These are phyloP conservation scores for Vitis hybrid DNA, from an alignment of 177 flowering plant species.

Conservation along the genomic window DNA sequence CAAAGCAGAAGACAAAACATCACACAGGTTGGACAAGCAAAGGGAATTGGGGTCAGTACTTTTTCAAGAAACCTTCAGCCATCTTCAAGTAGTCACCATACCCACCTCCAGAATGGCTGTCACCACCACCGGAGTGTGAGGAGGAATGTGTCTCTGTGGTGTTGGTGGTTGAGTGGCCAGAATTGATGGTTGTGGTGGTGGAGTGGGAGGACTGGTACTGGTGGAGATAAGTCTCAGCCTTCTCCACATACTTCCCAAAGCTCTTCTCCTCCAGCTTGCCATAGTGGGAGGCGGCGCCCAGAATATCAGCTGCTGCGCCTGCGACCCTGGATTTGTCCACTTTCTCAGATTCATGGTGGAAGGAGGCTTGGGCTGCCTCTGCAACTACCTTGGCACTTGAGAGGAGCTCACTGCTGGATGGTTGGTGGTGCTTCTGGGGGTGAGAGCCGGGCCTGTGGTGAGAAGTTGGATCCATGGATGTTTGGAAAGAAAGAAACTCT, in stretches of 20 bases:
- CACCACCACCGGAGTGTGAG: slow-evolving; percentile 10
- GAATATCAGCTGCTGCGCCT: slow-evolving; percentile 54
- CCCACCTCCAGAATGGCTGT: slow-evolving; percentile 24
- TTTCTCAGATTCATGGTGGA: slow-evolving; percentile 25
- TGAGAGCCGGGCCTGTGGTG: background rate
- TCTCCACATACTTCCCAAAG: slow-evolving; percentile 48
- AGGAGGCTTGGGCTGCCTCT: slow-evolving; percentile 43
- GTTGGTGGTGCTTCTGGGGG: slow-evolving; percentile 10
- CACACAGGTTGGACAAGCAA: background rate
- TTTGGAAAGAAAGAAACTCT: too few species aligned
- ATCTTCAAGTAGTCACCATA: slow-evolving; percentile 48
- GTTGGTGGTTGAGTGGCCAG: slow-evolving; percentile 7
- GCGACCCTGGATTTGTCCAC: slow-evolving; percentile 51
- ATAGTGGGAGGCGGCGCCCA: slow-evolving; percentile 49
- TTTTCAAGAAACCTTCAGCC: slow-evolving; percentile 58
- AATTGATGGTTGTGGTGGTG: slow-evolving; percentile 20
- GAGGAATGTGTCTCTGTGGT: slow-evolving; percentile 4
- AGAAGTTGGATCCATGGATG: too few species aligned
- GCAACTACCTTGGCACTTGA: slow-evolving; percentile 66
- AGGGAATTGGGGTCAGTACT: slow-evolving; percentile 6
- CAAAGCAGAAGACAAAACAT: too few species aligned
- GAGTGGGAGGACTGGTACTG: slow-evolving; percentile 18
- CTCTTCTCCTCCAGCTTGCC: slow-evolving; percentile 54
- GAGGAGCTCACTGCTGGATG: slow-evolving; percentile 44
- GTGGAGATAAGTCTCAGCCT: slow-evolving; percentile 62